Percentiles rank a stretch among this genome's conserved stretches.
Conservation (phyloP, 768 basidiomycete species). For the Saitozyma sp. region DNA sequence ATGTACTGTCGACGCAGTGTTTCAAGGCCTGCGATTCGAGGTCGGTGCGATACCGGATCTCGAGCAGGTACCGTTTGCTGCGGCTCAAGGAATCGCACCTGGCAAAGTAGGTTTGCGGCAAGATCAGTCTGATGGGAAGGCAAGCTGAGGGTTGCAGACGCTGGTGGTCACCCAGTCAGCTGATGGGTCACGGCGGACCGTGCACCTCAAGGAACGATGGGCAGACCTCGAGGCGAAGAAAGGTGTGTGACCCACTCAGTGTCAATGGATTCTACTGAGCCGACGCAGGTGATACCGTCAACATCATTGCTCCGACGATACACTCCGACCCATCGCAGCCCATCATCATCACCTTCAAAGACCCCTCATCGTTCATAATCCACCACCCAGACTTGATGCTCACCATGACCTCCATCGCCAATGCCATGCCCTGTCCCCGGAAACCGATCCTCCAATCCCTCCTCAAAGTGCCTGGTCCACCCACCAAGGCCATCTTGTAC, state of each 20-base stretch:
- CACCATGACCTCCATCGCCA: constrained; percentile 84
- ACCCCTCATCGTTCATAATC: constrained; percentile 66
- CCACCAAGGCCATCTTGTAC: constrained; percentile 62
- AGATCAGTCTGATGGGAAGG: constrained; percentile 8
- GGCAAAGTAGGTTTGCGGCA: constrained; percentile 26
- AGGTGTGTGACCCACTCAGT: constrained; percentile 55
- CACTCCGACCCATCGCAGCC: constrained; percentile 40
- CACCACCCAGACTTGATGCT: constrained; percentile 89
- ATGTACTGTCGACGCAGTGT: constrained; percentile 30
- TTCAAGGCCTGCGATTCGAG: constrained; percentile 16
- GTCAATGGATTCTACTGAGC: background rate
- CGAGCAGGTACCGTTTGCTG: background rate
- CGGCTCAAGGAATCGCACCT: background rate
- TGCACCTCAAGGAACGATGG: constrained; percentile 80
- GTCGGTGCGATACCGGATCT: too few relatives aligned
- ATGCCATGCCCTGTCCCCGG: constrained; percentile 76
- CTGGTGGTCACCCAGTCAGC: constrained; percentile 59
- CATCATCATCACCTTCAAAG: constrained; percentile 59
- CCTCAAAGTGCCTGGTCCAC: constrained; percentile 60
- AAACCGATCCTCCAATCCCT: constrained; percentile 71
- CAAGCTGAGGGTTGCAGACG: constrained; percentile 52
- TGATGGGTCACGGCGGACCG: constrained; percentile 52
- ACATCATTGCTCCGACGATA: constrained; percentile 60
- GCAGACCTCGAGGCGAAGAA: constrained; percentile 61
- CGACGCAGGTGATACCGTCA: constrained; percentile 71